Conservation (phyloP, 129 eudicot species). For the Arctium minus region DNA sequence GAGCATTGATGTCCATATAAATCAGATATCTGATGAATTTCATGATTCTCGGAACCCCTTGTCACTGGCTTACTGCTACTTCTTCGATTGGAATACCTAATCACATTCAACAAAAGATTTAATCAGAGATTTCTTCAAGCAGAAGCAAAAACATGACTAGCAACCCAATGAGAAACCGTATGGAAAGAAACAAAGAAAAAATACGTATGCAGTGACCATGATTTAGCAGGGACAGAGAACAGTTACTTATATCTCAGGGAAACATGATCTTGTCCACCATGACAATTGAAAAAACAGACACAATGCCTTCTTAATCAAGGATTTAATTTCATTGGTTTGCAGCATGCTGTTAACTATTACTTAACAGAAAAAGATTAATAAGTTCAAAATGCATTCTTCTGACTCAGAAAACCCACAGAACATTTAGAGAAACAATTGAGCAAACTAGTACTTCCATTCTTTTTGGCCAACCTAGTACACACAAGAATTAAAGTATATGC, state of each 20-base stretch:
- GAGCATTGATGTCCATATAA: constrained; percentile 9
- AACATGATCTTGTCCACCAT: background rate
- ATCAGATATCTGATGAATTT: constrained; percentile 32
- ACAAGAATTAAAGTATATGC: no score
- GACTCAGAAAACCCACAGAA: no score
- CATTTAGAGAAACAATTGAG: no score
- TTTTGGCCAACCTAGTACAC: no score
- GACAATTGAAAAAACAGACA: background rate
- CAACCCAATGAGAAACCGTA: background rate
- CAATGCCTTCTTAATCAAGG: background rate
- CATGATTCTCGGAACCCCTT: constrained; percentile 22
- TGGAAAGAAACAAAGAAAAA: background rate
- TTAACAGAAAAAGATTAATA: no score
- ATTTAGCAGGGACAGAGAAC: no score
- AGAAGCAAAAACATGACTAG: background rate
- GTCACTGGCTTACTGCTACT: constrained; percentile 18
- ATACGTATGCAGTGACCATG: no score
- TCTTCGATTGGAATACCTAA: constrained; percentile 32
- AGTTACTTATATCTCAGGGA: no score
- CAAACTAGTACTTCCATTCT: no score
- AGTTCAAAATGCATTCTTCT: no score
- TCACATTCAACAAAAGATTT: background rate
- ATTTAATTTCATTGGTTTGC: no score
- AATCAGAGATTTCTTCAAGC: background rate
- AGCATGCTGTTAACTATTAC: background rate